phyloP scores from a whole-genome alignment of 2,329 filamentous ascomycete species.

The Trichoderma asperellum region DNA sequence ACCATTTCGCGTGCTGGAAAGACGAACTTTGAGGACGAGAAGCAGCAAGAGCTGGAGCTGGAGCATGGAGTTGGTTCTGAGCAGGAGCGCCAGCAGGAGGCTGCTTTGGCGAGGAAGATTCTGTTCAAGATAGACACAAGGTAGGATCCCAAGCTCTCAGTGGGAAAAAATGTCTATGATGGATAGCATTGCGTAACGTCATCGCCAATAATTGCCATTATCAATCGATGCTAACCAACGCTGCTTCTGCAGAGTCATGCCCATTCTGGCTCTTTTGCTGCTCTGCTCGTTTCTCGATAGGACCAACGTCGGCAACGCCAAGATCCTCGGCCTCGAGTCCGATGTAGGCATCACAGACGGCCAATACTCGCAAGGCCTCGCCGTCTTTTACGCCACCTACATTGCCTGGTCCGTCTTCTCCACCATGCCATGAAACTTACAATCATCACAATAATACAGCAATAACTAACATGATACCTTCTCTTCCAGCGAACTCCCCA shows the following conservation, averaged over 20 bases:
- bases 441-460: neutral
- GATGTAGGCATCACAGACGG: constrained; percentile 61
- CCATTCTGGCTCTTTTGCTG: constrained; percentile 65
- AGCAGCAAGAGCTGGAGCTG: constrained; percentile 32
- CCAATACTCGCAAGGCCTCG: constrained; percentile 67
- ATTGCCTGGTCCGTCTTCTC: constrained; percentile 53
- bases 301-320: constrained; percentile 74
- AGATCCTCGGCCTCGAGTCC: constrained; percentile 63
- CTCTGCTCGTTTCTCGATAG: constrained; percentile 68
- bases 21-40: constrained; percentile 32
- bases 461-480: too few relatives aligned
- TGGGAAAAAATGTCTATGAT: neutral
- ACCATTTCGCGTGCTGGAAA: constrained; percentile 31
- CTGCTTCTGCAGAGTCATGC: constrained; percentile 56
- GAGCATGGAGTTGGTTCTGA: constrained; percentile 32
- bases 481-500: constrained; percentile 60
- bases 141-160: constrained; percentile 6
- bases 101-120: constrained; percentile 34
- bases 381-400: constrained; percentile 68
- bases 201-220: neutral
- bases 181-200: neutral
- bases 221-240: neutral
- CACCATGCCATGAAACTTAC: neutral
- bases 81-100: constrained; percentile 23
- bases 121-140: constrained; percentile 40